Evolutionary conservation across 2,329 filamentous ascomycete species (phyloP).

Genomic region (Aspergillus glaucus): DNA sequence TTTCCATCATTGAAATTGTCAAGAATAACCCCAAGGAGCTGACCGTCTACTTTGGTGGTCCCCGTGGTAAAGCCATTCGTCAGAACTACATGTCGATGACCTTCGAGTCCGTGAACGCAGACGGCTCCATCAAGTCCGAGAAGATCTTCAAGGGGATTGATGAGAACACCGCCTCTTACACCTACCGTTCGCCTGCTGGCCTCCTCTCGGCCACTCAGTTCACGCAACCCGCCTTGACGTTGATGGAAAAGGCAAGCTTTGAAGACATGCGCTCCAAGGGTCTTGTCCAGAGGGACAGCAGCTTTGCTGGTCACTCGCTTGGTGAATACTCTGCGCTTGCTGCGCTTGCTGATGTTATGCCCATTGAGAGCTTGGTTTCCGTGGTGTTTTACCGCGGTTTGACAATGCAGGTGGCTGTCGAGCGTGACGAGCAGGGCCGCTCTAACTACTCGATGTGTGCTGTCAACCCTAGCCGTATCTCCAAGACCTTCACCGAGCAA

Average conservation of each 20-base stretch:
- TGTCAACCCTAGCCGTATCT: constrained; percentile 96
- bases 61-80: constrained; percentile 91
- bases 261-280: constrained; percentile 99
- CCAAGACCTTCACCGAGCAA: constrained; percentile 97
- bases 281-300: constrained; percentile 90
- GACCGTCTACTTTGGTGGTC: constrained; percentile 95
- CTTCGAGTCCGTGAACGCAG: constrained; percentile 91
- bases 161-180: constrained; percentile 91
- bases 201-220: constrained; percentile 96
- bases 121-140: constrained; percentile 93
- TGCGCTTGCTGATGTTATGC: constrained; percentile 95
- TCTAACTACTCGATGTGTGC: constrained; percentile 99
- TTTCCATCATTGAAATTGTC: constrained; percentile 97
- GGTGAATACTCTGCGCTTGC: constrained; percentile 97
- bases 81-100: constrained; percentile 99
- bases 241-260: constrained; percentile 99
- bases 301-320: constrained; percentile 93
- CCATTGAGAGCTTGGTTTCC: constrained; percentile 96
- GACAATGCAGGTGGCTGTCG: constrained; percentile 98
- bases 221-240: constrained; percentile 90
- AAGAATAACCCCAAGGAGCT: constrained; percentile 99
- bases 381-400: constrained; percentile 98
- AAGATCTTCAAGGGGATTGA: constrained; percentile 98
- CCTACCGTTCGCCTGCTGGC: constrained; percentile 90
- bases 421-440: constrained; percentile 84